Evolutionary conservation across 257 asterid species (phyloP).

Genomic region (Solanum sejunctum): DNA sequence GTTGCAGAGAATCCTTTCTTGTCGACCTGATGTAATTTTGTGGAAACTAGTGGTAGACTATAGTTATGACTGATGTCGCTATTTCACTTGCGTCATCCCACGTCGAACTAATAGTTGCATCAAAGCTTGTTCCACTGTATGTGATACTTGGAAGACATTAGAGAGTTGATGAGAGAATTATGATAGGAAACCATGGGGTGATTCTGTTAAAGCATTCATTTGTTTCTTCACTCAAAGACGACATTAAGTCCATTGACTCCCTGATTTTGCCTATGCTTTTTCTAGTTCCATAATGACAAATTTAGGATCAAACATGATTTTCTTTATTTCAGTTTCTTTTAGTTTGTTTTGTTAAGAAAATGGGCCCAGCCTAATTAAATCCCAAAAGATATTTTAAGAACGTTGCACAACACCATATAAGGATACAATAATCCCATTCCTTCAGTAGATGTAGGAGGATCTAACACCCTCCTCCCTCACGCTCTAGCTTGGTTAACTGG

Average conservation of each 20-base stretch:
- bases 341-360: neutral
- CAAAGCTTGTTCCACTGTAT: neutral
- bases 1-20: neutral
- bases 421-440: neutral
- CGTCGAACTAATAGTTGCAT: neutral
- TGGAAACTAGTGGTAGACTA: neutral
- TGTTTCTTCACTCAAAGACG: neutral
- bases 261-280: neutral
- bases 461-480: neutral
- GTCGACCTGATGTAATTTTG: neutral
- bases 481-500: neutral
- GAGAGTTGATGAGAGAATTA: neutral
- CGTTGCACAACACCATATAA: neutral
- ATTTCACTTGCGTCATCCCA: neutral
- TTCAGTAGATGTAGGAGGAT: neutral
- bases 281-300: neutral
- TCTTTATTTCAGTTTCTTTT: neutral
- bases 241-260: neutral
- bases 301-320: neutral
- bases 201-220: neutral
- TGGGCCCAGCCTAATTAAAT: neutral
- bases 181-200: neutral
- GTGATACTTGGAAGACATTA: neutral
- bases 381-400: neutral
- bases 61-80: neutral